phyloP scores from a whole-genome alignment of 2,329 filamentous ascomycete genomes.

The Chaetomiaceae sp. region DNA sequence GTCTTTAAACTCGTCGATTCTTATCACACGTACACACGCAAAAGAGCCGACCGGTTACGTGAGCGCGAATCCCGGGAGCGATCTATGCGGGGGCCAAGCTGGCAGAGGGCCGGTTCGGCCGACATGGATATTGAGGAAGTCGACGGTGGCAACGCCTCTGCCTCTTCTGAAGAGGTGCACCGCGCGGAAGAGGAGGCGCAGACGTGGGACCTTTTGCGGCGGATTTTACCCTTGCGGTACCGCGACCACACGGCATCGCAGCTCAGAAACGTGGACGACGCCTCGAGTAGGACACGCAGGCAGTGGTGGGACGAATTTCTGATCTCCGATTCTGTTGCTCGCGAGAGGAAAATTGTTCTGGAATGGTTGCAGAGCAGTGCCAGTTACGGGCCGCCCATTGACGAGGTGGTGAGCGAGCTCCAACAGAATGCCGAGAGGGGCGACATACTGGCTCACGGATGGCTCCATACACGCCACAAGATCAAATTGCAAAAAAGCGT shows the following conservation, averaged over 20 bases:
- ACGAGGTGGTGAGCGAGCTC: conserved; percentile 70
- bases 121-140: conserved; percentile 55
- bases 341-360: conserved; percentile 74
- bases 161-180: conserved; percentile 43
- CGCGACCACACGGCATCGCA: conserved; percentile 36
- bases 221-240: conserved; percentile 69
- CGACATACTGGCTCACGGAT: conserved; percentile 80
- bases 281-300: conserved; percentile 25
- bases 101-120: conserved; percentile 41
- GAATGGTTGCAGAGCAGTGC: conserved; percentile 83
- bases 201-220: conserved; percentile 81
- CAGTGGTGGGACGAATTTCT: conserved; percentile 68
- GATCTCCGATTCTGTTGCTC: conserved; percentile 64
- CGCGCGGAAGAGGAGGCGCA: conserved; percentile 79
- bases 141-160: conserved; percentile 30
- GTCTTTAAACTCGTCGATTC: conserved; percentile 64
- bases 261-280: conserved; percentile 22
- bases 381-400: conserved; percentile 65
- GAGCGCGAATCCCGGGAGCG: conserved; percentile 38
- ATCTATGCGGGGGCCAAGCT: conserved; percentile 28
- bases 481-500: conserved; percentile 88
- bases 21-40: conserved; percentile 56
- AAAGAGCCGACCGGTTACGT: conserved; percentile 41
- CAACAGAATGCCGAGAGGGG: conserved; percentile 72
- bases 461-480: conserved; percentile 83